Evolutionary conservation across 75 land plant genomes (phyloP).

Genomic region (Cupressus sempervirens): DNA sequence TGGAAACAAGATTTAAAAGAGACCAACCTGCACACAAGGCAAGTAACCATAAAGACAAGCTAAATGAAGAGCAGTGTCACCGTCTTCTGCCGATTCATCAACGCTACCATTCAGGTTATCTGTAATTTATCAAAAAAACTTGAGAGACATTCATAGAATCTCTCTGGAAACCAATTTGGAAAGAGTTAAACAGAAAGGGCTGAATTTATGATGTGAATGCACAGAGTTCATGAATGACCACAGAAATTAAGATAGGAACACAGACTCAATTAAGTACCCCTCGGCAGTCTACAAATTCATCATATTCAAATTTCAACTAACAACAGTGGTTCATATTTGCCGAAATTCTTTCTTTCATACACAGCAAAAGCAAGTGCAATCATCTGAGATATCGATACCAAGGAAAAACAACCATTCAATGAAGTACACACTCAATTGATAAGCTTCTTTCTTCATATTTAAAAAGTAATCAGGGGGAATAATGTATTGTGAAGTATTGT

Average conservation of each 20-base stretch:
- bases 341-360: not conserved
- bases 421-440: not conserved
- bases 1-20: not conserved
- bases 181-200: not conserved
- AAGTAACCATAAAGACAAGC: constrained; percentile 73
- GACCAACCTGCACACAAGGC: constrained; percentile 71
- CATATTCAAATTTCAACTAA: not conserved
- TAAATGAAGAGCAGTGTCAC: constrained; percentile 78
- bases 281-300: not conserved
- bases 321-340: not conserved
- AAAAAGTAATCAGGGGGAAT: not conserved
- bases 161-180: not conserved
- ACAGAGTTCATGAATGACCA: not conserved
- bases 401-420: not conserved
- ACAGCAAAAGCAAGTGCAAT: not conserved
- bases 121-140: constrained; percentile 16
- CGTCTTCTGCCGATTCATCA: constrained; percentile 83
- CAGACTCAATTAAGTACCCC: not conserved
- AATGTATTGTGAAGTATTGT: not conserved
- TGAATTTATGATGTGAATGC: not conserved
- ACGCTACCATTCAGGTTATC: constrained; percentile 61
- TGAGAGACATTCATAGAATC: not conserved
- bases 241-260: not conserved
- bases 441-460: not conserved
- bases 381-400: not conserved